Evolutionary conservation across 225 moss, liverwort and hornwort genomes (phyloP).

Genomic region (Sphagnum tenellum): DNA sequence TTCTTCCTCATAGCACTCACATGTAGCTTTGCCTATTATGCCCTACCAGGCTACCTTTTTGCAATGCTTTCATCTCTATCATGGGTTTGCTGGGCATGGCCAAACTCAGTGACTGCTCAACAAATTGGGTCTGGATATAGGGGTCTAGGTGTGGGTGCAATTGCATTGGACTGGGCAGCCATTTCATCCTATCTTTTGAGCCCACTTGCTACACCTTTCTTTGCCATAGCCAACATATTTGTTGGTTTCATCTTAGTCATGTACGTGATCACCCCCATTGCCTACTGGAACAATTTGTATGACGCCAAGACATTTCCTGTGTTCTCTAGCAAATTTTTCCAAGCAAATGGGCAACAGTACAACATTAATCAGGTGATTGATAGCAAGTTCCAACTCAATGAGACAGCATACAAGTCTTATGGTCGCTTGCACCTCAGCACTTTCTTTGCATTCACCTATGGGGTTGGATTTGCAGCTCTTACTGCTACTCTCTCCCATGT

Average conservation of each 20-base stretch:
- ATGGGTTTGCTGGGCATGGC: slow-evolving; percentile 55
- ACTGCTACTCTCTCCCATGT: slow-evolving; percentile 35
- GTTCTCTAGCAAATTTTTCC: slow-evolving; percentile 39
- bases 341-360: slow-evolving; percentile 20
- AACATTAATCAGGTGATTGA: slow-evolving; percentile 20
- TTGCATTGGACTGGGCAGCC: slow-evolving; percentile 33
- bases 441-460: slow-evolving; percentile 38
- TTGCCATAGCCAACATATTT: slow-evolving; percentile 28
- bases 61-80: slow-evolving; percentile 42
- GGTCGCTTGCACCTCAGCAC: slow-evolving; percentile 33
- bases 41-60: slow-evolving; percentile 39
- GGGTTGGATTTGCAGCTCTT: slow-evolving; percentile 40
- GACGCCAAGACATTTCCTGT: slow-evolving; percentile 38
- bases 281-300: slow-evolving; percentile 26
- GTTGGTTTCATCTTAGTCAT: slow-evolving; percentile 24
- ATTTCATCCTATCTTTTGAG: slow-evolving; percentile 20
- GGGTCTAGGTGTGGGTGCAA: slow-evolving; percentile 34
- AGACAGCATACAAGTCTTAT: slow-evolving; percentile 18
- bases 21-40: slow-evolving; percentile 36
- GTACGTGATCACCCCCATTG: slow-evolving; percentile 29
- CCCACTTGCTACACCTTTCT: slow-evolving; percentile 38
- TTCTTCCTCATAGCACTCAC: slow-evolving; percentile 24
- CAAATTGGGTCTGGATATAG: slow-evolving; percentile 36
- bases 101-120: slow-evolving; percentile 29
- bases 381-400: slow-evolving; percentile 25